These are phyloP conservation scores for Lactarius deliciosus DNA, from an alignment of 768 basidiomycete species.

Conservation along the genomic window DNA sequence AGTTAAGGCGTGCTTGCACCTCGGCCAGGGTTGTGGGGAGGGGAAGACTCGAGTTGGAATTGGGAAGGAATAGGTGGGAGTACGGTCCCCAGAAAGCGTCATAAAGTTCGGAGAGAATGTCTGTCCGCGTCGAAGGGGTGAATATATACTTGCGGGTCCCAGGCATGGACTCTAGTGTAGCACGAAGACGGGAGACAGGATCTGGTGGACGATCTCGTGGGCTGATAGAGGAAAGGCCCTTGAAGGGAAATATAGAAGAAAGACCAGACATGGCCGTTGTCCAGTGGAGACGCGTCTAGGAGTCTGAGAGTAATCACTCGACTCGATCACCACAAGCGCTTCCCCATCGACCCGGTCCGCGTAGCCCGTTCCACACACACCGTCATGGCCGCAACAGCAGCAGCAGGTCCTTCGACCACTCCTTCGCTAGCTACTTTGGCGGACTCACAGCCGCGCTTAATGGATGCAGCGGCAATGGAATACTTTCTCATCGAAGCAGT, in stretches of 20 bases:
- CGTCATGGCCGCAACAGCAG: slow-evolving; percentile 17
- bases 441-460: slow-evolving; percentile 58
- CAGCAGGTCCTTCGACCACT: slow-evolving; percentile 30
- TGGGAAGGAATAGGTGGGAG: slow-evolving; percentile 68
- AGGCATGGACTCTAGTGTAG: slow-evolving; percentile 78
- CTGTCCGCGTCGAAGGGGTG: slow-evolving; percentile 69
- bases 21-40: slow-evolving; percentile 65
- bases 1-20: slow-evolving; percentile 59
- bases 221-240: slow-evolving; percentile 54
- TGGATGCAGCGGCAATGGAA: slow-evolving; percentile 74
- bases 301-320: background rate
- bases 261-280: slow-evolving; percentile 42
- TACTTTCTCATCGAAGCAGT: slow-evolving; percentile 86
- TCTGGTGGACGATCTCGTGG: slow-evolving; percentile 57
- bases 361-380: slow-evolving; percentile 26
- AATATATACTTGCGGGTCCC: slow-evolving; percentile 76
- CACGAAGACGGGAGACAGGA: slow-evolving; percentile 69
- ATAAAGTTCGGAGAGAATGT: slow-evolving; percentile 80
- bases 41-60: slow-evolving; percentile 60
- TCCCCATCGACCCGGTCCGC: slow-evolving; percentile 10
- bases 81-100: slow-evolving; percentile 80
- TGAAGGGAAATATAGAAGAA: slow-evolving; percentile 48
- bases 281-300: background rate
- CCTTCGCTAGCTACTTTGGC: slow-evolving; percentile 52
- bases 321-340: background rate